A percentile compares a stretch with the other conserved stretches of the same genome.
These are phyloP conservation scores for Echinosophora koreensis DNA, from an alignment of 306 rosid genomes.

Conservation along the genomic window DNA sequence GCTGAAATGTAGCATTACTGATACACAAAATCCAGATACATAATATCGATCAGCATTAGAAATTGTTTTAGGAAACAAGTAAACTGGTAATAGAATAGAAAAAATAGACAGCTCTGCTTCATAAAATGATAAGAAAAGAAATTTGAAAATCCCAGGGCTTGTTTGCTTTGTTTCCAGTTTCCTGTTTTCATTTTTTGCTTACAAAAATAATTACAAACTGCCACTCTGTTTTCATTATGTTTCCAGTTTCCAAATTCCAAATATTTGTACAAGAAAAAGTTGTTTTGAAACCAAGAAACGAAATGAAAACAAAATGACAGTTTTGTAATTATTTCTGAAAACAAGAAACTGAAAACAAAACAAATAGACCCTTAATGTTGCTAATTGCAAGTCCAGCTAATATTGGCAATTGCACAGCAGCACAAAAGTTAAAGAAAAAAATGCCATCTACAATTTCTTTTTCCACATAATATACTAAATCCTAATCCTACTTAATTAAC, in stretches of 20 bases:
- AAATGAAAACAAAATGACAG: too few relatives aligned
- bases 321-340: too few relatives aligned
- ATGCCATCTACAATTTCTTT: background rate
- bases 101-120: conserved; percentile 2
- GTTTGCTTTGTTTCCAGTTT: too few relatives aligned
- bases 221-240: too few relatives aligned
- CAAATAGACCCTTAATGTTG: background rate
- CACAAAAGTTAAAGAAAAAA: background rate
- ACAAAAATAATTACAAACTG: too few relatives aligned
- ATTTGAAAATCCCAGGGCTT: background rate
- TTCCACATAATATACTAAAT: background rate
- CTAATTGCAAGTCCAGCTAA: background rate
- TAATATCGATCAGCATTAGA: conserved; percentile 6
- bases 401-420: conserved; percentile 13
- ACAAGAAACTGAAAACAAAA: too few relatives aligned
- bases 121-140: background rate
- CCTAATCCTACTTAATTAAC: conserved; percentile 8
- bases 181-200: too few relatives aligned
- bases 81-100: background rate
- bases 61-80: background rate
- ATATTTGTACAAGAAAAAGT: too few relatives aligned
- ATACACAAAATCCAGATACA: conserved; percentile 37
- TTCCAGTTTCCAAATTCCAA: too few relatives aligned
- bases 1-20: conserved; percentile 89
- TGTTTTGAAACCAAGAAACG: too few relatives aligned